These are phyloP conservation scores for Teratosphaeria nubilosa DNA, from an alignment of 2,329 filamentous ascomycete species.

Conservation along the genomic window DNA sequence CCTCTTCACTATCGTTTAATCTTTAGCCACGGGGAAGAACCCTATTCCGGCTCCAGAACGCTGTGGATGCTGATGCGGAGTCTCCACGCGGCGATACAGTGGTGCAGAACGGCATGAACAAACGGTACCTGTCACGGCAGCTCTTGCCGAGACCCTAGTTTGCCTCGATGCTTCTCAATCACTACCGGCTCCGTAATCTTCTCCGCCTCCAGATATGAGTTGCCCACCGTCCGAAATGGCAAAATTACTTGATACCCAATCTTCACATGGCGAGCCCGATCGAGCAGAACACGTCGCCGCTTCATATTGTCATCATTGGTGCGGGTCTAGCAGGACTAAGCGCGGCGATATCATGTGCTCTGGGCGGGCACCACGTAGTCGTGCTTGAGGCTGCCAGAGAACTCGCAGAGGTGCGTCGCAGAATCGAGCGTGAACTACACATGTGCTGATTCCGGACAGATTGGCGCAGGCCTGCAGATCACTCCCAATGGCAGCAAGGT, in stretches of 20 bases:
- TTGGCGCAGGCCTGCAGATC: constrained; percentile 46
- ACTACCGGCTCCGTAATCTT: neutral
- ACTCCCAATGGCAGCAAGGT: constrained; percentile 32
- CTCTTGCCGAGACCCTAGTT: neutral
- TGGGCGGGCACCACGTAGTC: constrained; percentile 23
- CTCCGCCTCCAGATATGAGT: neutral
- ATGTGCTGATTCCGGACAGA: constrained; percentile 19
- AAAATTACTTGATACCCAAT: neutral
- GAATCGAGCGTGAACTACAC: neutral
- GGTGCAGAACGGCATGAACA: neutral
- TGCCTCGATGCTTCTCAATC: neutral
- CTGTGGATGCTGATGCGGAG: neutral
- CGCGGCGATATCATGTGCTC: constrained; percentile 23
- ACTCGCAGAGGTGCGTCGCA: constrained; percentile 29
- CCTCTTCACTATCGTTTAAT: neutral
- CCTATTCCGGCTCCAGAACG: neutral
- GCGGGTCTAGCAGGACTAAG: constrained; percentile 26
- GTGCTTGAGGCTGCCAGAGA: constrained; percentile 27
- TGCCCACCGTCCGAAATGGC: neutral
- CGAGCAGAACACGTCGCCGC: constrained; percentile 7
- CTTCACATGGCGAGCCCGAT: constrained; percentile 6
- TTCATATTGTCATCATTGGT: constrained; percentile 24
- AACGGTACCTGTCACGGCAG: neutral
- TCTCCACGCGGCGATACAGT: neutral
- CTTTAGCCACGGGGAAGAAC: neutral